These are phyloP conservation scores for Crucibulum laeve DNA, from an alignment of 768 basidiomycete genomes.

Conservation along the genomic window DNA sequence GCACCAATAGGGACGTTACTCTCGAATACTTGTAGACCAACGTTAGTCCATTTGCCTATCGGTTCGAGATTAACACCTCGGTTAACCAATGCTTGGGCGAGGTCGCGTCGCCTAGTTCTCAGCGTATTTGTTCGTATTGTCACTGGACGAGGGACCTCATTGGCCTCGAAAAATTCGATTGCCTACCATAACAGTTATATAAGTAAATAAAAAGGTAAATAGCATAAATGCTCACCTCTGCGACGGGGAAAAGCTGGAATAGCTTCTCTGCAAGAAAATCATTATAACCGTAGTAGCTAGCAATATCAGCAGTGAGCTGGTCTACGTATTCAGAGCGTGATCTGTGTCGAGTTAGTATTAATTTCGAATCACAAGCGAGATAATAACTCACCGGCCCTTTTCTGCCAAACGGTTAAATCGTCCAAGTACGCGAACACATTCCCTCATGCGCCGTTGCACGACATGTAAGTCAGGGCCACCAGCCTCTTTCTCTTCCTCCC, in stretches of 20 bases:
- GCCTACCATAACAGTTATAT: constrained; percentile 48
- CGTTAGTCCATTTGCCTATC: constrained; percentile 99
- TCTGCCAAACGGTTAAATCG: constrained; percentile 69
- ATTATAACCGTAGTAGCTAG: constrained; percentile 97
- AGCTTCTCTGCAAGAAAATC: constrained; percentile 92
- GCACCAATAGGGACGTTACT: constrained; percentile 89
- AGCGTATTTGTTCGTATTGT: constrained; percentile 98
- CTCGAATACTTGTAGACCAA: constrained; percentile 98
- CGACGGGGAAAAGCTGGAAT: constrained; percentile 88
- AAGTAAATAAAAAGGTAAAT: background rate
- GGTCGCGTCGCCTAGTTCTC: constrained; percentile 86
- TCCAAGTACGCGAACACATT: constrained; percentile 66
- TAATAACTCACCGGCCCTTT: constrained; percentile 55
- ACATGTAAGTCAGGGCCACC: constrained; percentile 71
- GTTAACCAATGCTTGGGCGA: constrained; percentile 91
- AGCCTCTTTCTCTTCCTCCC: constrained; percentile 63
- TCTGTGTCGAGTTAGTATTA: constrained; percentile 33
- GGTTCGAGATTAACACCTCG: constrained; percentile 97
- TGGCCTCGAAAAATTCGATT: constrained; percentile 97
- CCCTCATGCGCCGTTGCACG: constrained; percentile 77
- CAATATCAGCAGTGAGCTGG: constrained; percentile 86
- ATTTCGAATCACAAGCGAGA: constrained; percentile 5
- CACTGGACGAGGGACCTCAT: constrained; percentile 92
- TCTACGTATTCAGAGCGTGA: constrained; percentile 86
- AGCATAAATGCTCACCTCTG: constrained; percentile 58